Evolutionary conservation across 495 filamentous ascomycete species (phyloP).

Genomic region (Lasiosphaeria ovina): DNA sequence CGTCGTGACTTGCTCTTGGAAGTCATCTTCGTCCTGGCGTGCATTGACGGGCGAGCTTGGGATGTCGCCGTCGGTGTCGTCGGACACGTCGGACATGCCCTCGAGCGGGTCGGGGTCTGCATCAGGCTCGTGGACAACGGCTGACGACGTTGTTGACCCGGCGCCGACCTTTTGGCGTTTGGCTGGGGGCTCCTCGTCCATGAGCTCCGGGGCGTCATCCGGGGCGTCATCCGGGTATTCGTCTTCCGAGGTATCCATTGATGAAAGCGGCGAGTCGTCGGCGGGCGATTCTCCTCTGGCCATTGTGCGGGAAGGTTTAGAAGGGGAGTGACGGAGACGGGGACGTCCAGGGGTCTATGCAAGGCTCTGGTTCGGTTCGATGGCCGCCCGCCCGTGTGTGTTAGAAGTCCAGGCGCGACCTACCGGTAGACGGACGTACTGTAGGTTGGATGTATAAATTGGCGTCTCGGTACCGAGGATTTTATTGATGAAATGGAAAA

Average conservation of each 20-base stretch:
- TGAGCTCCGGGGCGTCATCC: slow-evolving; percentile 33
- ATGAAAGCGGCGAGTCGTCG: slow-evolving; percentile 40
- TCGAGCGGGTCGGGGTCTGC: slow-evolving; percentile 38
- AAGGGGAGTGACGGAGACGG: not conserved
- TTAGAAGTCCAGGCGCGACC: no score
- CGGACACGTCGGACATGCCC: slow-evolving; percentile 65
- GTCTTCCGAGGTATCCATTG: slow-evolving; percentile 45
- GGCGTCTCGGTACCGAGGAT: no score
- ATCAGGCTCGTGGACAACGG: slow-evolving; percentile 42
- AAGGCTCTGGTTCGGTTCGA: not conserved
- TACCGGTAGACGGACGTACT: no score
- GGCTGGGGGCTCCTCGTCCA: slow-evolving; percentile 44
- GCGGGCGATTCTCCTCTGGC: slow-evolving; percentile 29
- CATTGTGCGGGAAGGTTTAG: slow-evolving; percentile 22
- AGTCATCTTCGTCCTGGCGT: slow-evolving; percentile 73
- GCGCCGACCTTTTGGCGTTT: slow-evolving; percentile 49
- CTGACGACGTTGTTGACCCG: slow-evolving; percentile 45
- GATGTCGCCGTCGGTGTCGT: slow-evolving; percentile 84
- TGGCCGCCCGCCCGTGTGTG: not conserved
- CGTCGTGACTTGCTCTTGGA: slow-evolving; percentile 82
- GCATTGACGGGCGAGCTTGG: slow-evolving; percentile 63
- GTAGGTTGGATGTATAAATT: no score
- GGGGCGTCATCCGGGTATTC: slow-evolving; percentile 48
- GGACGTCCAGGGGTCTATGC: no score
- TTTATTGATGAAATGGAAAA: no score